Percentiles rank a stretch among this genome's conserved stretches.
phyloP scores from a whole-genome alignment of 768 basidiomycete species.

The Lentinula edodes region DNA sequence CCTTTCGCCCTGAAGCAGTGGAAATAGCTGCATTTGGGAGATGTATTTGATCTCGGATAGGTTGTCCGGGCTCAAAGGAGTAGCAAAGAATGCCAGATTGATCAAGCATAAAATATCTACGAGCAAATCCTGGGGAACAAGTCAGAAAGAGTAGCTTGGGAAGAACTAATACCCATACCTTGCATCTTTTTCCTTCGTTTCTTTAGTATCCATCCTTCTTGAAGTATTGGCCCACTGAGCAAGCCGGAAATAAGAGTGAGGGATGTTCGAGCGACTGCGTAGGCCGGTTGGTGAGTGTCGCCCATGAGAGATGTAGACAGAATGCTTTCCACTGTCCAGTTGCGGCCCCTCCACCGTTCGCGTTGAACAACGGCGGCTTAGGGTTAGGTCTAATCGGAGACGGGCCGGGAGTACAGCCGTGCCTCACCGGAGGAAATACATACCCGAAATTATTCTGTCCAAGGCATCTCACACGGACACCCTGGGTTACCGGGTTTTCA shows the following conservation, averaged over 20 bases:
- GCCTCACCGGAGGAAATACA: neutral
- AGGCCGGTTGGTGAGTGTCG: neutral
- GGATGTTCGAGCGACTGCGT: neutral
- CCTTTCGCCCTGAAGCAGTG: constrained; percentile 64
- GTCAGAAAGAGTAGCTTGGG: neutral
- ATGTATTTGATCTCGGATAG: constrained; percentile 63
- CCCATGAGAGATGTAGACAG: neutral
- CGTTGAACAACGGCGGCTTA: neutral
- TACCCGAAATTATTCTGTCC: neutral
- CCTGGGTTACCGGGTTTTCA: neutral
- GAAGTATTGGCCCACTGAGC: constrained; percentile 26
- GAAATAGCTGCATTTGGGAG: constrained; percentile 73
- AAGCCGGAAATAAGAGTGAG: neutral
- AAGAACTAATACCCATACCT: constrained; percentile 34
- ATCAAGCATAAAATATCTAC: constrained; percentile 71
- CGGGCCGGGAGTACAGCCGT: neutral
- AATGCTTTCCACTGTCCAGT: neutral
- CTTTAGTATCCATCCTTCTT: constrained; percentile 80
- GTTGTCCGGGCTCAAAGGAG: constrained; percentile 66
- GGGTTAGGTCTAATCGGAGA: neutral
- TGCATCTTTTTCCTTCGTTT: constrained; percentile 88
- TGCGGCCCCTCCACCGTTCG: neutral
- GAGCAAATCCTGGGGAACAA: constrained; percentile 62
- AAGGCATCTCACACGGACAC: neutral
- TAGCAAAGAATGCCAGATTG: constrained; percentile 70